Evolutionary conservation across 106 monocot species (phyloP).

Genomic region (Gastrodia elata): DNA sequence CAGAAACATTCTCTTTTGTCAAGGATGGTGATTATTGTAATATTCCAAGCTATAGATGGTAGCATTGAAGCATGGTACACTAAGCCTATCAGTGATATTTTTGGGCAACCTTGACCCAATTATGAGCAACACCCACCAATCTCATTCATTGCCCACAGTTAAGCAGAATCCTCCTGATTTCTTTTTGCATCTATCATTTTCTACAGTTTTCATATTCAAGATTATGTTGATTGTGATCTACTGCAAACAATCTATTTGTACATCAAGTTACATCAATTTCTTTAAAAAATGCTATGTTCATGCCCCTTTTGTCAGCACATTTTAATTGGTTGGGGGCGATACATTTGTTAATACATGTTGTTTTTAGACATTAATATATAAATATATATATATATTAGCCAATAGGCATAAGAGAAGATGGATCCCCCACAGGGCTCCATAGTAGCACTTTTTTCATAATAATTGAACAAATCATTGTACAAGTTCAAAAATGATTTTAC

Average conservation of each 20-base stretch:
- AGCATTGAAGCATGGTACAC: background rate
- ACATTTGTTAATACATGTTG: too few species aligned
- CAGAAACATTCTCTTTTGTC: background rate
- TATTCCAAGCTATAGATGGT: background rate
- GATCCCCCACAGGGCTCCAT: too few species aligned
- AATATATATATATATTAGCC: too few species aligned
- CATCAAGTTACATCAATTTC: background rate
- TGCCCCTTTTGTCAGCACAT: too few species aligned
- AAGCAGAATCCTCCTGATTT: background rate
- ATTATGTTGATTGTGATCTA: background rate
- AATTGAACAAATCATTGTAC: background rate
- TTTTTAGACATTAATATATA: too few species aligned
- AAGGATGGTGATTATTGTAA: background rate
- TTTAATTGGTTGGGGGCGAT: too few species aligned
- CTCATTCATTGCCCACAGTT: background rate
- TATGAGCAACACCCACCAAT: background rate
- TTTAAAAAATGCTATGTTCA: too few species aligned
- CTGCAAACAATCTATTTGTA: background rate
- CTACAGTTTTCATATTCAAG: background rate
- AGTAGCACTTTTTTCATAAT: too few species aligned
- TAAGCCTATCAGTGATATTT: background rate
- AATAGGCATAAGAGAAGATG: too few species aligned
- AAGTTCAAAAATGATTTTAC: background rate
- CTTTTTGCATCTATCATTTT: background rate
- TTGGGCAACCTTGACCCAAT: background rate